These are phyloP conservation scores for Mucor indicus DNA, from an alignment of 371 early-diverging fungal genomes.

Conservation along the genomic window DNA sequence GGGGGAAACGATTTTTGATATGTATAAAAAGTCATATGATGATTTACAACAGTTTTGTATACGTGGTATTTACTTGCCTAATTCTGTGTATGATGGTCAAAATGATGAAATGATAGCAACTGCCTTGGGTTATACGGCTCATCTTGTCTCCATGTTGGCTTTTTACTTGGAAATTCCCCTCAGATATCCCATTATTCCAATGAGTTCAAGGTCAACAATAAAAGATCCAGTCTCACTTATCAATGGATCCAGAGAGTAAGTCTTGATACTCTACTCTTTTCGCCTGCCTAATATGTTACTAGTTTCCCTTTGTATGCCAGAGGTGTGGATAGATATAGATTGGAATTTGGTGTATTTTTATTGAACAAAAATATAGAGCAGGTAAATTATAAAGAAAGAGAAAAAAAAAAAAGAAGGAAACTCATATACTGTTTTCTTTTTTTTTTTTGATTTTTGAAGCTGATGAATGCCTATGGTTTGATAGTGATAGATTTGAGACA, in stretches of 20 bases:
- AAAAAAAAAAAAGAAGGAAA: too few species aligned
- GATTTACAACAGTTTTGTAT: constrained; percentile 57
- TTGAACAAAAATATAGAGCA: constrained; percentile 87
- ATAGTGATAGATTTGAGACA: constrained; percentile 72
- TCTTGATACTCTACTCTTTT: too few species aligned
- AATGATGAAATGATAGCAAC: constrained; percentile 73
- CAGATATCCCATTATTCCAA: constrained; percentile 73
- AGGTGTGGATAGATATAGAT: constrained; percentile 69
- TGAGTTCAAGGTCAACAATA: constrained; percentile 77
- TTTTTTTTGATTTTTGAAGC: constrained; percentile 40
- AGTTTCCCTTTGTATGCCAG: constrained; percentile 78
- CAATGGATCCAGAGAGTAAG: constrained; percentile 56
- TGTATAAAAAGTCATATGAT: constrained; percentile 44
- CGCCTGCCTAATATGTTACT: too few species aligned
- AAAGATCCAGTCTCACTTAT: constrained; percentile 63
- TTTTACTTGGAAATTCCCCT: constrained; percentile 71
- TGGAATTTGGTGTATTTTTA: constrained; percentile 84
- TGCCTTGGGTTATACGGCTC: constrained; percentile 72
- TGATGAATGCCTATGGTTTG: constrained; percentile 74
- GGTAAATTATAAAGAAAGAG: constrained; percentile 46
- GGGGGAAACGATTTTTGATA: constrained; percentile 23
- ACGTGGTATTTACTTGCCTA: constrained; percentile 65
- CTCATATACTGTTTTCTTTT: too few species aligned
- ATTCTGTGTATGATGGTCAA: constrained; percentile 55
- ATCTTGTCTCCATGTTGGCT: constrained; percentile 71